Base-by-base conservation (phyloP, 176 grass and related monocot species). In the Oryza punctata region DNA sequence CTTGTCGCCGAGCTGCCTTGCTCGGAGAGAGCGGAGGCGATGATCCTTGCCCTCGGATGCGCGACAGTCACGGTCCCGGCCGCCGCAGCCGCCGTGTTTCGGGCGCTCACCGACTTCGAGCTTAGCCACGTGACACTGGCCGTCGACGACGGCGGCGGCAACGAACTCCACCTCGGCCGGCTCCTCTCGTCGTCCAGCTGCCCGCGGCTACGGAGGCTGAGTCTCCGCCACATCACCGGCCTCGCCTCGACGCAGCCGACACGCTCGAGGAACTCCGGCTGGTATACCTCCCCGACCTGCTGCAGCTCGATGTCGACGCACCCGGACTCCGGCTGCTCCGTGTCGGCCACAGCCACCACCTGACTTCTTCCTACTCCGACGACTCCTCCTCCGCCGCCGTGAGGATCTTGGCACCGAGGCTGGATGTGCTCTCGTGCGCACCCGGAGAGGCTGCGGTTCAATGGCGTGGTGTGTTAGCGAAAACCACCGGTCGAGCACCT, bases 181-280 rank as follows among this genome's bases (percentile, higher is more conserved):
- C 6, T 84, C 1, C 82, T 84, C 0, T 77, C 82, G 0, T 49
- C 72, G 1, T 7, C 19, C 29, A 41, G 32, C 82, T 43, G 64
- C 73, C 72, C 63, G 24, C 64, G 5, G 1, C 46, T 84, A 3
- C 33, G 73, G 1, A 47, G 47, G 0, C 82, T 84, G 2, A 43
- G 65, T 0, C 73, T 84, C 1, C 12, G 44, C 40, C 5, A 82
- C 16, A 1, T 73, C 19, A 6, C 6, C 18, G 80, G 80, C 10
- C 37, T 82, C 43, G 43, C 43, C 43, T 45, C 43, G 10, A 45
- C 9, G 43, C 12, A 2, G 2, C 81, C 19, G 43, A 1, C 10
- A 26, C 81, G 27, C 70, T 83, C 27, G 60, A 75, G 81, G 43
- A 75, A 19, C 59, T 83, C 70, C 41, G 19, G 70, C 60, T 83